Evolutionary conservation across 345 rosid genomes (phyloP), one percentile per base, ranked within the genome.

Genomic region (Populus alba): DNA sequence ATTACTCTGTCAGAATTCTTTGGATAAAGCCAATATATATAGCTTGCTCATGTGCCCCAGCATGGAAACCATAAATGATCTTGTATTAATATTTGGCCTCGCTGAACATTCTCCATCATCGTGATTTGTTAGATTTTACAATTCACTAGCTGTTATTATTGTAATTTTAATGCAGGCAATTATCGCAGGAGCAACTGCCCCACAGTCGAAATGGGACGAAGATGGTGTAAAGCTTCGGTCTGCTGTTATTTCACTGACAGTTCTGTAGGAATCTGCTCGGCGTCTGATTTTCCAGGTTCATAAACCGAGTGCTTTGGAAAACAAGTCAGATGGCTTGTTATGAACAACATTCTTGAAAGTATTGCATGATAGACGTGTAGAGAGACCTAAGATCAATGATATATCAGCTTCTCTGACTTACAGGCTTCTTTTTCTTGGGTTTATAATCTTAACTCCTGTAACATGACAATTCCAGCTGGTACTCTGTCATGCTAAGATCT

Each of bases 131-230:
- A 12, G 29, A 2, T 73, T 59, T 22, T 62, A 7, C 33, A 23
- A 63, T 65, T 63, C 71, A 65, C 16, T 6, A 15, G 3, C 5
- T 41, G 10, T 33, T 38, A 39, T 35, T 71, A 27, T 38, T 74
- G 37, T 41, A 7, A 72, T 55, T 27, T 72, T 69, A 57, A 39
- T 78, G 73, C 82, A 93, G 98, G 93, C 88, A 82, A 85, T 83
- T 78, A 88, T 95, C 29, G 93, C 92, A 65, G 99, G 99, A 87
- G 97, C 98, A 80, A 88, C 93, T 31, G 99, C 97, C 3, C 95
- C 97, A 2, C 85, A 86, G 82, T 90, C 91, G 62, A 88, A 86
- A 82, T 92, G 97, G 97, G 89, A 91, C 67, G 90, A 88, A 37
- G 97, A 92, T 78, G 97, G 93, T 0, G 83, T 91, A 74, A 89